Evolutionary conservation across 805 yeast species (phyloP), one percentile per base, ranked within the genome.

Genomic region (Brettanomyces nanus): DNA sequence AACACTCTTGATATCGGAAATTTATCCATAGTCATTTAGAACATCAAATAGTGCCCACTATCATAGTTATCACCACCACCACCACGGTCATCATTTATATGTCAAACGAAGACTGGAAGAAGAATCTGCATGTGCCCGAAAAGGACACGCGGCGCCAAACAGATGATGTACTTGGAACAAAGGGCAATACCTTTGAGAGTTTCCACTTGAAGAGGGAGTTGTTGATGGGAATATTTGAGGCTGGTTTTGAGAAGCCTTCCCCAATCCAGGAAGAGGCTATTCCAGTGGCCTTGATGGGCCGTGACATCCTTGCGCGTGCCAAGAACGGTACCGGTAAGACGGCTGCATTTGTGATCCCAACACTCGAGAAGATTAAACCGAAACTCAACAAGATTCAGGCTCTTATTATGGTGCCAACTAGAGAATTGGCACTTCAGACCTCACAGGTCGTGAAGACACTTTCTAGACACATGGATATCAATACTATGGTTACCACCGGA

Each of bases 271-370:
- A 90, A 63, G 97, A 89, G 60, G 77, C 95, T 6, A 92, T 92
- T 41, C 98, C 98, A 3, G 85, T 86, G 54, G 96, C 97, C 1
- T 71, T 92, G 32, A 81, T 92, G 39, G 97, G 97, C 37, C 79
- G 95, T 65, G 98, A 92, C 62, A 83, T 92, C 43, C 72, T 92
- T 45, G 98, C 98, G 13, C 77, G 98, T 66, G 97, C 98, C 31
- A 92, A 92, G 60, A 92, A 92, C 63, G 98, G 98, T 46, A 92
- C 98, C 1, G 98, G 98, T 53, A 92, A 92, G 59, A 92, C 98
- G 6, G 98, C 97, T 1, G 95, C 98, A 5, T 92, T 92, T 60
- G 81, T 86, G 35, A 90, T 92, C 48, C 98, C 98, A 36, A 75
- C 95, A 21, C 70, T 92, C 54, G 95, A 92, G 61, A 83, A 80